Evolutionary conservation across 257 asterid genomes (phyloP).

Genomic region (Scutellaria galericulata): DNA sequence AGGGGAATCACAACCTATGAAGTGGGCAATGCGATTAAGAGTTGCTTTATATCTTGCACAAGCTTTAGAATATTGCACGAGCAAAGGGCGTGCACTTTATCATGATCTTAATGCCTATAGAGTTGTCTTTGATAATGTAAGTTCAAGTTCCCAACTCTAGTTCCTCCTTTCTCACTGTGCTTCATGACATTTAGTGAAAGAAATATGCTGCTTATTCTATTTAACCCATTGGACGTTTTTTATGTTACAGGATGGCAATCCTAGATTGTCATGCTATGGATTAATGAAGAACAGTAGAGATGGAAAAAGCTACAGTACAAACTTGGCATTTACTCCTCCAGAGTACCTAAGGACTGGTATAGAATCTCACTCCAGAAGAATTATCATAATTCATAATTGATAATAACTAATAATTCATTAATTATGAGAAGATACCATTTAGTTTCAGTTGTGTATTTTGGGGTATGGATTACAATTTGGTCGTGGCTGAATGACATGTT

Average conservation of each 20-base stretch:
- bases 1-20: conserved; percentile 99
- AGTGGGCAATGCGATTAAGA: conserved; percentile 99
- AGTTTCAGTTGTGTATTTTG: not conserved
- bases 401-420: conserved; percentile 15
- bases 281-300: conserved; percentile 68
- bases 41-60: conserved; percentile 89
- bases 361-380: conserved; percentile 26
- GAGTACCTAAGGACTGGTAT: conserved; percentile 66
- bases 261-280: conserved; percentile 64
- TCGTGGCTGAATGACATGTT: conserved; percentile 8
- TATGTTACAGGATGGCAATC: conserved; percentile 56
- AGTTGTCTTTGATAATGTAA: conserved; percentile 86
- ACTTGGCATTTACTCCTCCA: conserved; percentile 72
- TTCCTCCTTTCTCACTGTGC: not conserved
- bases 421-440: not conserved
- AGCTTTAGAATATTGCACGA: conserved; percentile 89
- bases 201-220: conserved; percentile 29
- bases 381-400: not conserved
- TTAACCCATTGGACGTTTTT: conserved; percentile 2
- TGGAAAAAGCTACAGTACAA: conserved; percentile 73
- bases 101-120: conserved; percentile 98
- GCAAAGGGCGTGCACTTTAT: conserved; percentile 88
- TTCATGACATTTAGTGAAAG: not conserved
- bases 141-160: conserved; percentile 34
- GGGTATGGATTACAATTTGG: not conserved